Evolutionary conservation across 768 basidiomycete species (phyloP), one percentile per base, ranked within the genome.

Genomic region (Mycena alexandri): DNA sequence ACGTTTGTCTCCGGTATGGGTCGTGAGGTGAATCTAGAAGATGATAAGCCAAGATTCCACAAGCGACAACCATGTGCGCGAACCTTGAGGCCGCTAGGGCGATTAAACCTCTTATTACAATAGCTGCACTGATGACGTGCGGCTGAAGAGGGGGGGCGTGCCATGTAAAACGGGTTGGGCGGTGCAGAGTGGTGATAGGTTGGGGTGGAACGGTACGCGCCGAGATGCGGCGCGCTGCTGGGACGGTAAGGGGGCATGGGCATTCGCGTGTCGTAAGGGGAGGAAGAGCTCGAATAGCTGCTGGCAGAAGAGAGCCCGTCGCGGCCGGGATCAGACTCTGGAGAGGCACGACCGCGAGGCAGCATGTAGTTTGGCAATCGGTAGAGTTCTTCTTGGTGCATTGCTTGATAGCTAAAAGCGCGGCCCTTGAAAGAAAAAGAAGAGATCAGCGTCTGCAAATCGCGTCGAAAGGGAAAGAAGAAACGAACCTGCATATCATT

Each of bases 1-100:
- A 89, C 87, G 87, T 75, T 85, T 88, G 73, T 88, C 87, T 48
- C 87, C 87, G 0, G 88, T 89, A 75, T 89, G 87, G 51, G 85
- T 87, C 48, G 89, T 87, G 65, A 87, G 69, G 71, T 89, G 88
- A 68, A 89, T 89, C 86, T 88, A 86, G 64, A 84, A 86, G 0
- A 85, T 85, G n/a, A 84, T 82, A 67, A 83, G 86, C 75, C 87
- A 86, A 22, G 81, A 80, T 72, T 86, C 86, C 24, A 82, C 82
- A 71, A 85, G 86, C 36, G 47, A 54, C 43, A 42, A 11, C 53
- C 46, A 57, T 38, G 56, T 54, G 41, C 21, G 21, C 65, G 52
- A 51, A 86, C 87, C 82, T 84, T 88, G 72, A 88, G 78, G 76
- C 87, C 89, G 57, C 87, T 87, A 0, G 87, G 87, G 24, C 87